Evolutionary conservation across 1,284 basidiomycete genomes (phyloP).

Genomic region (Ustilago hordei): DNA sequence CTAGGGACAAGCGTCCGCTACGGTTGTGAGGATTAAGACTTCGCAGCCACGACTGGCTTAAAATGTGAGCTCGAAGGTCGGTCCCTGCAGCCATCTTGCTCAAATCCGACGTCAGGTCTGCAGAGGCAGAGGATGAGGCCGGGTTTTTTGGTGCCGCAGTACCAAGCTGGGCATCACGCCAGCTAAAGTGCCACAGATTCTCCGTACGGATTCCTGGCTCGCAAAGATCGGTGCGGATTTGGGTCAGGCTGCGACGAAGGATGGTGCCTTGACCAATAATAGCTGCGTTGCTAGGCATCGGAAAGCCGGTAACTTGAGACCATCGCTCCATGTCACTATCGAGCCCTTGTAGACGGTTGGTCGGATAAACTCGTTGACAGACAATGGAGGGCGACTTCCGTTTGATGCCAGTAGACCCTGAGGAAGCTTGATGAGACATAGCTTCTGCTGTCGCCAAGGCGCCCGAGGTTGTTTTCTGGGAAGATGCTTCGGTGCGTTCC

Average conservation of each 20-base stretch:
- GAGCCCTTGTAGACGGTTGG: constrained; percentile 46
- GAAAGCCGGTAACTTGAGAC: constrained; percentile 38
- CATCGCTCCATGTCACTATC: constrained; percentile 43
- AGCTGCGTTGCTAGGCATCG: constrained; percentile 39
- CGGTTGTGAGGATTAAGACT: constrained; percentile 18
- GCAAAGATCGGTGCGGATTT: constrained; percentile 41
- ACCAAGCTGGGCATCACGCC: constrained; percentile 24
- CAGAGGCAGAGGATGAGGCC: neutral
- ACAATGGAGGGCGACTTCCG: constrained; percentile 31
- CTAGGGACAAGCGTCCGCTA: neutral
- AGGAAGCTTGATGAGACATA: neutral
- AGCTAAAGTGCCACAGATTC: constrained; percentile 44
- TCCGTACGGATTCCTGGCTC: constrained; percentile 48
- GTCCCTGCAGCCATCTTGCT: neutral
- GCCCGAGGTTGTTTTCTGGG: neutral
- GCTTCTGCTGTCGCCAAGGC: neutral
- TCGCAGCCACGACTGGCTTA: constrained; percentile 35
- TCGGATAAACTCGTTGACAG: constrained; percentile 44
- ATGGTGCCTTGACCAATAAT: constrained; percentile 46
- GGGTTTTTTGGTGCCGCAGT: neutral
- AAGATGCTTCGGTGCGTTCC: neutral
- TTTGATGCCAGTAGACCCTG: neutral
- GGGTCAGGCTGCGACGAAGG: constrained; percentile 32
- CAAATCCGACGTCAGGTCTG: neutral
- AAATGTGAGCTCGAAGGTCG: constrained; percentile 25